Base-by-base conservation (phyloP, 1,284 basidiomycete species). In the Ustilago nuda region DNA sequence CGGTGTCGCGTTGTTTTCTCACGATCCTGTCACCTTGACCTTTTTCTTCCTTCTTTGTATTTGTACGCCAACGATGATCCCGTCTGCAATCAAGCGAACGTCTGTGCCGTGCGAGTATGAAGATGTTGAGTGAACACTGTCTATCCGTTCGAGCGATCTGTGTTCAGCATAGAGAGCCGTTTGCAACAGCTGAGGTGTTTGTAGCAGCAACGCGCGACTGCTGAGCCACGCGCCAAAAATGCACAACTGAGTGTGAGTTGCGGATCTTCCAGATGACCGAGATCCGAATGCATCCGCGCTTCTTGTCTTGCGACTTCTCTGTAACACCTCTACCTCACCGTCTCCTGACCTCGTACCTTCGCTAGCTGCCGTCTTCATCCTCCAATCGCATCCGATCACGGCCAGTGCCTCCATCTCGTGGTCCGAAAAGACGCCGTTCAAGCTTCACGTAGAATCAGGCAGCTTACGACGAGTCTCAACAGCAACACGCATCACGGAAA, bases 231-330 rank as follows among this genome's bases (percentile, higher is more conserved):
- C 63, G 63, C 50, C 17, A 33, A 50, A 64, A 58, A 46, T 54
- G n/a, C n/a, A 56, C 19, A 45, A n/a, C 5, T 1, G n/a, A n/a
- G 43, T n/a, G 43, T 32, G 48, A 50, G 12, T 30, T 50, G 48
- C 30, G 56, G 63, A 54, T 65, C 61, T 67, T 72, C 48, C 56
- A 53, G 32, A 63, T 45, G n/a, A 27, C 64, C 64, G 70, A 66
- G 53, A 46, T 72, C 70, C 70, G 70, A 67, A 51, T 37, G 9
- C 57, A 57, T 57, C 63, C 63, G 50, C 52, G 41, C 32, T 36
- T 56, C 48, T 30, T 2, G 23, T 27, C 51, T 15, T 54, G 46
- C 39, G 32, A 58, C 50, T 19, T 48, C 59, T 48, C 41, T 32
- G 45, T 56, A 59, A 58, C 56, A 54, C 43, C 19, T 36, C 33